A percentile compares a stretch with the other conserved stretches of the same genome.
These are phyloP conservation scores for Phytophthora tentaculata DNA, from an alignment of 352 stramenopile genomes.

Conservation along the genomic window DNA sequence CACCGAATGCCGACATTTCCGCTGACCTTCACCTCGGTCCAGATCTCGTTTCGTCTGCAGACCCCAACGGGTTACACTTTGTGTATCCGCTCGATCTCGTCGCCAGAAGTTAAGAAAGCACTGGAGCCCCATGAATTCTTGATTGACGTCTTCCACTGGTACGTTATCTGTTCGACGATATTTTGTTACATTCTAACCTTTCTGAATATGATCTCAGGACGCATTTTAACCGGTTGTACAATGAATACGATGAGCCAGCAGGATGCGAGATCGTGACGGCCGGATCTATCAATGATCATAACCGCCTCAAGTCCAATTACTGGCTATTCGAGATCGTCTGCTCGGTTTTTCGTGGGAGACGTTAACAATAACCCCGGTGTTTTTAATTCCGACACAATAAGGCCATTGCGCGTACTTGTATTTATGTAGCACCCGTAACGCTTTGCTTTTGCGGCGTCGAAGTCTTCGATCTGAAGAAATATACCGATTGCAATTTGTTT, in stretches of 20 bases:
- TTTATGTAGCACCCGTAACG: neutral
- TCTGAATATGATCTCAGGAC: too few species aligned
- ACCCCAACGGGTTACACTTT: constrained; percentile 53
- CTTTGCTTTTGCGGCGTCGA: neutral
- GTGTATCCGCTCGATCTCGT: constrained; percentile 59
- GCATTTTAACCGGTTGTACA: constrained; percentile 56
- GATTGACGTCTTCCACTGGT: constrained; percentile 67
- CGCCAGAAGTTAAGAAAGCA: constrained; percentile 47
- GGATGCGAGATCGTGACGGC: constrained; percentile 58
- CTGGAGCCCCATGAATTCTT: constrained; percentile 50
- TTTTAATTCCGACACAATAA: constrained; percentile 26
- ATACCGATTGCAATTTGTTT: too few species aligned
- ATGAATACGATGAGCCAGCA: constrained; percentile 40
- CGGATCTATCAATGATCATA: constrained; percentile 47
- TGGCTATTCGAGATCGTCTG: constrained; percentile 71
- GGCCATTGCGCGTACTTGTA: neutral
- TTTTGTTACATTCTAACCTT: too few species aligned
- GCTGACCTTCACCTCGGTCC: constrained; percentile 52
- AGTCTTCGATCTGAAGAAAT: too few species aligned
- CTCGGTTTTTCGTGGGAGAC: constrained; percentile 65
- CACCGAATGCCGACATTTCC: constrained; percentile 46
- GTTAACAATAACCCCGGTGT: constrained; percentile 38
- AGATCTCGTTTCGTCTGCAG: constrained; percentile 63
- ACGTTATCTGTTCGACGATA: too few species aligned
- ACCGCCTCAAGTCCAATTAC: constrained; percentile 44